Conservation (phyloP, 306 rosid genomes). For the Sesbania bispinosa region DNA sequence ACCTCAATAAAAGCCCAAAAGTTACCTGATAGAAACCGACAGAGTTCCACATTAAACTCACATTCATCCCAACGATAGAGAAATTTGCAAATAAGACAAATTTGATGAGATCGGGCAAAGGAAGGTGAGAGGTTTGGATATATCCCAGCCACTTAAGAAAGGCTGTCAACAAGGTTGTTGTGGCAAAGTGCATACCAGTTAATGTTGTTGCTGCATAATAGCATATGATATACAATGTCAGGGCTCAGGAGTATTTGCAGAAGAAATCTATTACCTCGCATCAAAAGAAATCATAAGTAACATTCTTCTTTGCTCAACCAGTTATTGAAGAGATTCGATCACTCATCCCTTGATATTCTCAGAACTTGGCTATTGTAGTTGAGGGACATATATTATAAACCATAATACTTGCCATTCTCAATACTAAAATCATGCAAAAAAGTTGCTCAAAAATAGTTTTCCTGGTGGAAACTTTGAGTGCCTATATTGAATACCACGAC, state of each 20-base stretch:
- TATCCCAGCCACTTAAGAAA: constrained; percentile 63
- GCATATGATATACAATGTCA: constrained; percentile 26
- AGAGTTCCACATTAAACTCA: constrained; percentile 90
- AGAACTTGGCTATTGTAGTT: neutral
- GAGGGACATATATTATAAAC: neutral
- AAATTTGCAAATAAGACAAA: constrained; percentile 74
- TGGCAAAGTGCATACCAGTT: constrained; percentile 77
- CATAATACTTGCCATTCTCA: neutral
- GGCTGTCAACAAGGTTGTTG: constrained; percentile 60
- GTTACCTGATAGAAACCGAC: constrained; percentile 86
- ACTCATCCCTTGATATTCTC: neutral
- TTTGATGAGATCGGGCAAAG: constrained; percentile 60
- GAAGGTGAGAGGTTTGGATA: constrained; percentile 64
- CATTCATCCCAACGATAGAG: constrained; percentile 85
- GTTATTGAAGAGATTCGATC: neutral
- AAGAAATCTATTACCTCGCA: neutral
- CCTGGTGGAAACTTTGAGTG: neutral
- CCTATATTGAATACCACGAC: neutral
- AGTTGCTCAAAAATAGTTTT: neutral
- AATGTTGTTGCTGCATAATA: constrained; percentile 71
- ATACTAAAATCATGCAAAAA: constrained; percentile 1
- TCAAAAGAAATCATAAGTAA: neutral
- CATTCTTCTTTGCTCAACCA: neutral
- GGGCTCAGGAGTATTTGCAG: neutral
- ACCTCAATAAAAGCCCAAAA: neutral